Percentiles rank a stretch among this genome's conserved stretches.
Conservation (phyloP, 768 basidiomycete species). For the Tylopilus balloui region DNA sequence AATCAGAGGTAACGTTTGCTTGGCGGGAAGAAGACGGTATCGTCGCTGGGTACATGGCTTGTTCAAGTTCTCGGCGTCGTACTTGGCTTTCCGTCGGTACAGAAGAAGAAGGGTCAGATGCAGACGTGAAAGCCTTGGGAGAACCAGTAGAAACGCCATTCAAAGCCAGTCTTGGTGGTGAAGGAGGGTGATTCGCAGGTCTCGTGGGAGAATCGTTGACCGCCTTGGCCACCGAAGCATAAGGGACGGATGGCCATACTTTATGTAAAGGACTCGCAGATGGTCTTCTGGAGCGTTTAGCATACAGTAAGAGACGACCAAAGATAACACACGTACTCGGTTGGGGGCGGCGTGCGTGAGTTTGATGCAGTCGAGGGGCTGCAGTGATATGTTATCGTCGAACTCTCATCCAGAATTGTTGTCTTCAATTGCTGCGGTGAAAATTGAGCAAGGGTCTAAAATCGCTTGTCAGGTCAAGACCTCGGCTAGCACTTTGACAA, state of each 20-base stretch:
- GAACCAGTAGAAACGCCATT: conserved; percentile 65
- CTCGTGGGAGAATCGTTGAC: conserved; percentile 19
- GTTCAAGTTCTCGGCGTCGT: conserved; percentile 51
- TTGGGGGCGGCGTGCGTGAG: conserved; percentile 2
- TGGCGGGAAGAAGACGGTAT: conserved; percentile 27
- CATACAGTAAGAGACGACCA: conserved; percentile 2
- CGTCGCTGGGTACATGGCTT: conserved; percentile 42
- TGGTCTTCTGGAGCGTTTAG: conserved; percentile 10
- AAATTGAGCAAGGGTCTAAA: conserved; percentile 59
- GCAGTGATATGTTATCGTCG: conserved; percentile 18
- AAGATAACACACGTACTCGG: conserved; percentile 20
- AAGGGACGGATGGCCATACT: conserved; percentile 45
- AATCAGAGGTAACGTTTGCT: conserved; percentile 32
- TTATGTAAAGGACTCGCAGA: conserved; percentile 14
- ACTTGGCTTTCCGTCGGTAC: conserved; percentile 44
- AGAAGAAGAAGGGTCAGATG: conserved; percentile 16
- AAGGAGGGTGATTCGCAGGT: conserved; percentile 34
- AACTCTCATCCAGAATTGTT: conserved; percentile 18
- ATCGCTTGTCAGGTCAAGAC: conserved; percentile 11
- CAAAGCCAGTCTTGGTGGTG: conserved; percentile 60
- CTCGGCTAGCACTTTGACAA: conserved; percentile 6
- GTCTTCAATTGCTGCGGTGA: conserved; percentile 47
- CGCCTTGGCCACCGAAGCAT: conserved; percentile 31
- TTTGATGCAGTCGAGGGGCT: conserved; percentile 14
- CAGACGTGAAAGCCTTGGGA: conserved; percentile 43